A percentile compares a stretch with the other conserved stretches of the same genome.
Evolutionary conservation across 495 filamentous ascomycete genomes (phyloP).

Genomic region (Darksidea phi): DNA sequence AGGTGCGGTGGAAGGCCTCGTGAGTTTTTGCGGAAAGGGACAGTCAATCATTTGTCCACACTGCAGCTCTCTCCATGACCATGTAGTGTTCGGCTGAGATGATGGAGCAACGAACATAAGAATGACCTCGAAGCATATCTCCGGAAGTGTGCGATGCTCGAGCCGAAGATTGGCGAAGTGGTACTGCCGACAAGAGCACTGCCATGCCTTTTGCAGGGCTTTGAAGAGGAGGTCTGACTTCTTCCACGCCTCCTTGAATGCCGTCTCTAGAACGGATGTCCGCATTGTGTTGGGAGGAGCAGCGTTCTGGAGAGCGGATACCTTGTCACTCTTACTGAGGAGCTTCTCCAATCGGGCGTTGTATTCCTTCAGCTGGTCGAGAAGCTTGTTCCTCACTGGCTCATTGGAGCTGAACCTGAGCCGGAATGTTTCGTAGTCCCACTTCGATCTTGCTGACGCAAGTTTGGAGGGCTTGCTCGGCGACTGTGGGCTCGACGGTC

Average conservation of each 20-base stretch:
- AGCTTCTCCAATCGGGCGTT: slow-evolving; percentile 44
- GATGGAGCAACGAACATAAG: slow-evolving; percentile 17
- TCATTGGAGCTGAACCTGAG: slow-evolving; percentile 19
- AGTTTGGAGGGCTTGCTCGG: background rate
- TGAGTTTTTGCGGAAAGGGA: background rate
- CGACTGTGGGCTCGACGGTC: background rate
- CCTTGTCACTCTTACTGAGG: slow-evolving; percentile 37
- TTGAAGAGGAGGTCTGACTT: slow-evolving; percentile 37
- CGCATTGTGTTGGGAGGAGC: background rate
- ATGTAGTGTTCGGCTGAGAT: background rate
- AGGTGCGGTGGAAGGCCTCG: background rate
- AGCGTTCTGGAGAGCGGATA: slow-evolving; percentile 28
- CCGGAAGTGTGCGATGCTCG: slow-evolving; percentile 37
- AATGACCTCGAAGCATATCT: slow-evolving; percentile 26
- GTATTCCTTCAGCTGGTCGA: slow-evolving; percentile 36
- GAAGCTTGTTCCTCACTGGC: slow-evolving; percentile 7
- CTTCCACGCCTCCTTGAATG: slow-evolving; percentile 6
- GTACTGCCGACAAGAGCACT: slow-evolving; percentile 40
- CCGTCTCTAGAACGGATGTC: slow-evolving; percentile 3
- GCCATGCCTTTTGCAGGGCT: slow-evolving; percentile 39
- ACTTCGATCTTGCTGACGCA: too few relatives aligned
- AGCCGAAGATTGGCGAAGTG: slow-evolving; percentile 36
- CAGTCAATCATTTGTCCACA: slow-evolving; percentile 10
- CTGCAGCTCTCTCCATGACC: slow-evolving; percentile 20
- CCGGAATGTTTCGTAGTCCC: slow-evolving; percentile 16